Conservation (phyloP, 108 stramenopile genomes). For the Cyclotella baltica region DNA sequence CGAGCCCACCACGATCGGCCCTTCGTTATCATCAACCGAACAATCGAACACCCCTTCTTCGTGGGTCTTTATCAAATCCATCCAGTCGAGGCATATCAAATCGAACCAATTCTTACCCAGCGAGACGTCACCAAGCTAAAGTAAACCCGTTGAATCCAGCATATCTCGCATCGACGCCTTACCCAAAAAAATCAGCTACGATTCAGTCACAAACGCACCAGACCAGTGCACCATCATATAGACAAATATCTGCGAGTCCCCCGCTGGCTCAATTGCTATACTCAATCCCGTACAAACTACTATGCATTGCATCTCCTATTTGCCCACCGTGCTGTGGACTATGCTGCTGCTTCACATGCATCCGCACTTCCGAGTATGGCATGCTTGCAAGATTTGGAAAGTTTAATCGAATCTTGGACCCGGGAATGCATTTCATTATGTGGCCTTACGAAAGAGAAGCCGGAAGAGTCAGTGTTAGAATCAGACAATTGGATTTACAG, state of each 20-base stretch:
- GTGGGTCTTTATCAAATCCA: not conserved
- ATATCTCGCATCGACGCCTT: not conserved
- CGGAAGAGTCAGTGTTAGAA: conserved; percentile 51
- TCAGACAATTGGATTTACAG: conserved; percentile 62
- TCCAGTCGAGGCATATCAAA: not conserved
- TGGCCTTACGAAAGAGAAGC: conserved; percentile 53
- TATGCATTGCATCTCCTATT: conserved; percentile 41
- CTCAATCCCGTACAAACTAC: conserved; percentile 35
- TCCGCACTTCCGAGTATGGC: conserved; percentile 43
- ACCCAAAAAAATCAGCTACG: not conserved
- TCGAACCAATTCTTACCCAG: not conserved
- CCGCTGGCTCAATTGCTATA: not conserved
- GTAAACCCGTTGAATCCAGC: conserved; percentile 11
- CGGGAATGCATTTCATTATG: conserved; percentile 48
- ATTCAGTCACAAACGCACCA: not conserved
- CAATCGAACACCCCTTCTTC: too few species aligned
- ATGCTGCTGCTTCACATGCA: conserved; percentile 50
- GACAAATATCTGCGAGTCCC: not conserved
- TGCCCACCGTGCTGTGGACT: conserved; percentile 30
- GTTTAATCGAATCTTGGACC: conserved; percentile 39
- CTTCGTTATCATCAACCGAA: too few species aligned
- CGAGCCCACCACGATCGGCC: not conserved
- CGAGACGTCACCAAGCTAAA: not conserved
- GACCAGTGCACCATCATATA: not conserved
- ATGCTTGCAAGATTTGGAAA: conserved; percentile 43